Evolutionary conservation across 257 asterid genomes (phyloP).

Genomic region (Ilex asprella): DNA sequence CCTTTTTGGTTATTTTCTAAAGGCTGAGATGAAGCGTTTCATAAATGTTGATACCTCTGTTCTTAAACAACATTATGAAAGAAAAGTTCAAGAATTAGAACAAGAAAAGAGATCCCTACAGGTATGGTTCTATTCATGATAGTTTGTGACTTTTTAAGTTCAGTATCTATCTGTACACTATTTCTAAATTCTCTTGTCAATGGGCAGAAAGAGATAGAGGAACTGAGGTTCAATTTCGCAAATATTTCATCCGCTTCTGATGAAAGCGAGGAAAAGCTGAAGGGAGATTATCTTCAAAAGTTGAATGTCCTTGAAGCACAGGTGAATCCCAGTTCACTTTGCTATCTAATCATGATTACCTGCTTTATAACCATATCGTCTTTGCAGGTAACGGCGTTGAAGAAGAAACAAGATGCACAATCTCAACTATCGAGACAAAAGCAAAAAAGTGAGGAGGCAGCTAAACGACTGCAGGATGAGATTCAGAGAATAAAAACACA

Average conservation of each 20-base stretch:
- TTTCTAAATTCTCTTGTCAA: constrained; percentile 15
- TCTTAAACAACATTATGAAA: constrained; percentile 89
- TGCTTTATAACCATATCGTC: constrained; percentile 15
- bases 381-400: constrained; percentile 74
- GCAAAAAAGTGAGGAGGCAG: constrained; percentile 96
- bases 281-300: constrained; percentile 93
- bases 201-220: constrained; percentile 85
- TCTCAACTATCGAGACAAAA: constrained; percentile 90
- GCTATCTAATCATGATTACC: not conserved
- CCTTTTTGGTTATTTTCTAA: constrained; percentile 9
- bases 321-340: constrained; percentile 26
- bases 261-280: constrained; percentile 86
- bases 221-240: constrained; percentile 58
- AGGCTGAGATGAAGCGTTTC: constrained; percentile 93
- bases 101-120: constrained; percentile 62
- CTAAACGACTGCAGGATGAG: constrained; percentile 77
- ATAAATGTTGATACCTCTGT: constrained; percentile 62
- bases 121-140: constrained; percentile 31
- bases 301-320: constrained; percentile 86
- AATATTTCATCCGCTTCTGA: constrained; percentile 68
- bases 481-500: constrained; percentile 86
- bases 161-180: constrained; percentile 9
- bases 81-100: constrained; percentile 86
- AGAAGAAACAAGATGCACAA: constrained; percentile 98
- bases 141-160: not conserved